Evolutionary conservation across 306 rosid genomes (phyloP).

Genomic region (Pterocarpus santalinus): DNA sequence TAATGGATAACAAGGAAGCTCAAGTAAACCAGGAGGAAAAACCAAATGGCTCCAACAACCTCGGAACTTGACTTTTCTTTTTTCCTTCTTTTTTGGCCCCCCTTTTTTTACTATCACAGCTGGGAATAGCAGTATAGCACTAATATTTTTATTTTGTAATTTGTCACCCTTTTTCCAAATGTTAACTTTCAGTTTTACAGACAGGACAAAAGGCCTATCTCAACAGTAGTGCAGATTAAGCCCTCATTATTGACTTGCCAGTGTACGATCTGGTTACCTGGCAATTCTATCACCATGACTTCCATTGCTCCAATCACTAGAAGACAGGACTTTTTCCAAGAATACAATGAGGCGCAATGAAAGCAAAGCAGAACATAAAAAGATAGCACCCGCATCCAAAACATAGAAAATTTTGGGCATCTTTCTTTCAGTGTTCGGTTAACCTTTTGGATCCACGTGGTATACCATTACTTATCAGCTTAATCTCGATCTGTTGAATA

Average conservation of each 20-base stretch:
- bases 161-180: constrained; percentile 33
- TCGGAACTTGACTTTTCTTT: constrained; percentile 22
- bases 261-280: constrained; percentile 59
- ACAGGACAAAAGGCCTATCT: constrained; percentile 64
- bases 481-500: constrained; percentile 26
- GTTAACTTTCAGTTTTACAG: constrained; percentile 29
- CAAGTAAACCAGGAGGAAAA: background rate
- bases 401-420: constrained; percentile 5
- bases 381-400: constrained; percentile 8
- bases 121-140: constrained; percentile 3
- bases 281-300: constrained; percentile 60
- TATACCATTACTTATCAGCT: constrained; percentile 35
- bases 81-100: background rate
- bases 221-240: constrained; percentile 50
- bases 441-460: constrained; percentile 25
- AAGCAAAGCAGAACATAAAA: constrained; percentile 4
- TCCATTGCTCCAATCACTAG: constrained; percentile 46
- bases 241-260: constrained; percentile 68
- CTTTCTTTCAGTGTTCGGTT: constrained; percentile 34
- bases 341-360: background rate
- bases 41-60: constrained; percentile 20
- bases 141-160: constrained; percentile 29
- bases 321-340: constrained; percentile 49
- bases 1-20: too few relatives aligned
- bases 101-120: background rate